These are phyloP conservation scores for Ceratobasidium sp. DNA, from an alignment of 1,284 basidiomycete genomes.

Conservation along the genomic window DNA sequence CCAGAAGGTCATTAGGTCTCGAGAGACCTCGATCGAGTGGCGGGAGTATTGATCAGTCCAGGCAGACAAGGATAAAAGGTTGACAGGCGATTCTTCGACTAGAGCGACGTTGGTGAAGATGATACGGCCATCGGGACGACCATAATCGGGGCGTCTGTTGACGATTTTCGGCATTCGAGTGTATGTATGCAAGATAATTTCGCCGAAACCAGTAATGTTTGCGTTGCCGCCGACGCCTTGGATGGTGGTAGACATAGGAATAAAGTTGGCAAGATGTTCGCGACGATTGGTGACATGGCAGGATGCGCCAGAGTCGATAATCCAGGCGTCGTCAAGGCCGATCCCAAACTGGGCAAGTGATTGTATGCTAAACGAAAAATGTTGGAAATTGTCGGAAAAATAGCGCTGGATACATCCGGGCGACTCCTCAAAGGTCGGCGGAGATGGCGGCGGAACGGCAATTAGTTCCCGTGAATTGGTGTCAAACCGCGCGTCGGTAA, in stretches of 20 bases:
- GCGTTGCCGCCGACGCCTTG: slow-evolving; percentile 13
- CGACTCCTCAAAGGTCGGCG: background rate
- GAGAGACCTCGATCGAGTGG: background rate
- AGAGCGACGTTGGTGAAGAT: slow-evolving; percentile 5
- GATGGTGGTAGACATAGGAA: background rate
- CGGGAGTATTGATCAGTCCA: slow-evolving; percentile 17
- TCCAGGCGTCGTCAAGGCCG: slow-evolving; percentile 19
- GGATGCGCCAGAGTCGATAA: slow-evolving; percentile 29
- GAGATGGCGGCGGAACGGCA: background rate
- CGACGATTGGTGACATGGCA: slow-evolving; percentile 13
- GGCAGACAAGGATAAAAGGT: slow-evolving; percentile 13
- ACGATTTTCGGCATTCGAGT: background rate
- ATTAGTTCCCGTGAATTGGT: background rate
- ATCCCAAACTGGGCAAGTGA: slow-evolving; percentile 11
- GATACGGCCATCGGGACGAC: background rate
- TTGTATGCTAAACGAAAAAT: background rate
- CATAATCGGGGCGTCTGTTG: background rate
- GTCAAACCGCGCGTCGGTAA: background rate
- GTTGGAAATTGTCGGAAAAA: slow-evolving; percentile 3
- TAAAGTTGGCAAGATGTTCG: slow-evolving; percentile 1
- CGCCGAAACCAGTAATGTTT: slow-evolving; percentile 4
- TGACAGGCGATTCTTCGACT: slow-evolving; percentile 17
- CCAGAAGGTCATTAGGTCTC: background rate
- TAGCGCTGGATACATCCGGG: background rate
- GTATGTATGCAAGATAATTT: background rate